Base-by-base conservation (phyloP, 2,329 filamentous ascomycete genomes). In the Fusarium denticulatum region DNA sequence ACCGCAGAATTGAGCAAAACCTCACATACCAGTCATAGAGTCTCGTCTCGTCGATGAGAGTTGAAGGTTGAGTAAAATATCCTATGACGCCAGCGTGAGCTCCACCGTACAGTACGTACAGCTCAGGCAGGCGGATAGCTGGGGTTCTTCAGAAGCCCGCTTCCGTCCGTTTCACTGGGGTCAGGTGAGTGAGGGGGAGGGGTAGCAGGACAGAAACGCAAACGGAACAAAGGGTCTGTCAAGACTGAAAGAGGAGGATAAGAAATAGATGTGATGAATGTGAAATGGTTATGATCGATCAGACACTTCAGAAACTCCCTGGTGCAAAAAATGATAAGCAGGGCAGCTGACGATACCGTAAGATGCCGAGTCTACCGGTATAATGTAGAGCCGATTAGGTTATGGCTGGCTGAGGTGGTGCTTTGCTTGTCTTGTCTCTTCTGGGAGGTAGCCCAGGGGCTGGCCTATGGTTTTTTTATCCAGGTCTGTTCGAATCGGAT, bases 1-100 rank as follows among this genome's bases (percentile, higher is more conserved):
- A 75, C 77, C 74, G 70, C 36, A 45, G 58, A 71, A 71, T 49
- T 70, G 58, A 58, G 57, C 49, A 57, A 60, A 68, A 59, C 62
- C 67, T 80, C 78, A 80, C 80, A 82, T 81, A 76, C 78, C 80
- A 75, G n/a, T 47, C 24, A 45, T 24, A 53, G 30, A 26, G 32
- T 37, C 24, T 30, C 24, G 60, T 39, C 62, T 50, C 8, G 60
- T 39, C 62, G 58, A 43, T 46, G 50, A 69, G 42, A 69, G 42
- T 57, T 42, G 53, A 67, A 63, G 49, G 43, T 62, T 37, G 61
- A 57, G 72, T 69, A 69, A 69, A 69, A 58, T 69, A 69, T 74
- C 60, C 68, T 69, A 73, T 74, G 72, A 74, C 72, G 71, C 71
- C 59, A 69, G 53, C 12, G 43, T 37, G 42, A 68, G 57, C 43